Base-by-base conservation (phyloP, 2,329 filamentous ascomycete genomes). In the Lachnellula arida region DNA sequence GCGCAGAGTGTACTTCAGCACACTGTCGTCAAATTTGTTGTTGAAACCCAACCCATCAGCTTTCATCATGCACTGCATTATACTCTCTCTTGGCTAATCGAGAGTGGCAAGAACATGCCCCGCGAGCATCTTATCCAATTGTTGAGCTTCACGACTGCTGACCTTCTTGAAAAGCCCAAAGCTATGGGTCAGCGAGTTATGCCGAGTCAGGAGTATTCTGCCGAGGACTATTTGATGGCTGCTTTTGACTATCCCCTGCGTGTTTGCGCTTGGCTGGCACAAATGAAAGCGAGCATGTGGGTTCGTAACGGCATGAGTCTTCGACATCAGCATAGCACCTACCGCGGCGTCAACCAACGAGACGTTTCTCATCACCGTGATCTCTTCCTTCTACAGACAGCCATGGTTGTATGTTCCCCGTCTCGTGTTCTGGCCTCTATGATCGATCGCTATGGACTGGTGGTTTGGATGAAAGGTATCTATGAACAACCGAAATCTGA, bases 211-310 rank as follows among this genome's bases (percentile, higher is more conserved):
- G 78, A 83, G 15, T 80, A 82, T 60, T 76, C 76, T 0, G 75
- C 87, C 0, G 89, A 96, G 65, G 91, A 96, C 69, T 86, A 92
- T 66, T 77, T 96, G 22, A 85, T 96, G 70, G 87, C 89, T 2
- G 84, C 91, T 51, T 96, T 99, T 67, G 94, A 99, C 71, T 96
- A 90, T 66, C 93, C 95, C 0, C 78, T 99, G 4, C 83, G 95
- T 51, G 92, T 97, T 0, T 97, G 91, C 70, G 91, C 91, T 19
- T 99, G 94, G 94, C 78, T 99, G 34, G 89, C 94, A 5, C 95
- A 99, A 75, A 97, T 99, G 85, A 96, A 96, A 71, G 91, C 93
- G 17, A 90, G 91, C 51, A 96, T 97, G 86, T 99, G 95, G 94
- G 93, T 99, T 60, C 86, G 94, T 54, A 99, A 99, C 69, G 94